Percentiles rank a stretch among this genome's conserved stretches.
These are phyloP conservation scores for Endoconidiophora laricicola DNA, from an alignment of 2,329 filamentous ascomycete genomes.

Conservation along the genomic window DNA sequence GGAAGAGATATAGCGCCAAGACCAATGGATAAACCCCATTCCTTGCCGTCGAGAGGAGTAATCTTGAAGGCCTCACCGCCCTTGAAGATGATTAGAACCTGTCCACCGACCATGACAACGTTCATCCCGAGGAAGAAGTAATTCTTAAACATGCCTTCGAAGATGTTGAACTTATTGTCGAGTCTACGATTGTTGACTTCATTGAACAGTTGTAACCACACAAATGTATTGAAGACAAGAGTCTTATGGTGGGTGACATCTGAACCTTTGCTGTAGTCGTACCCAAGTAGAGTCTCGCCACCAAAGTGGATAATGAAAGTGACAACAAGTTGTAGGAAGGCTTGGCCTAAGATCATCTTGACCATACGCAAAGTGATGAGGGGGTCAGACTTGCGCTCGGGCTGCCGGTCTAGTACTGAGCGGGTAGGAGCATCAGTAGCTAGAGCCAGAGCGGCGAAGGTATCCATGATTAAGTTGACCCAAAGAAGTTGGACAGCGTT, in stretches of 20 bases:
- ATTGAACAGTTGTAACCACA: slow-evolving; percentile 68
- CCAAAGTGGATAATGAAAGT: slow-evolving; percentile 45
- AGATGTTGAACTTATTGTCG: slow-evolving; percentile 77
- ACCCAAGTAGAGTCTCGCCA: slow-evolving; percentile 37
- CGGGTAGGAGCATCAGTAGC: slow-evolving; percentile 22
- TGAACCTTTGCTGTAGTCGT: slow-evolving; percentile 24
- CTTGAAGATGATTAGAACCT: slow-evolving; percentile 71
- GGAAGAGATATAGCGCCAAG: slow-evolving; percentile 62
- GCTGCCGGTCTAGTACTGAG: slow-evolving; percentile 26
- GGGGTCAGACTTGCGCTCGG: slow-evolving; percentile 47
- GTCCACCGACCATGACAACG: slow-evolving; percentile 64
- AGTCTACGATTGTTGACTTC: slow-evolving; percentile 68
- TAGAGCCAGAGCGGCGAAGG: slow-evolving; percentile 37
- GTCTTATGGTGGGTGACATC: slow-evolving; percentile 33
- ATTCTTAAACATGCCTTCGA: slow-evolving; percentile 65
- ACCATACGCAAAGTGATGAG: slow-evolving; percentile 56
- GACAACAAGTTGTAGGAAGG: slow-evolving; percentile 42
- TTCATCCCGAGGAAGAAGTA: slow-evolving; percentile 72
- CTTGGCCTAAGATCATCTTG: slow-evolving; percentile 49
- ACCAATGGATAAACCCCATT: slow-evolving; percentile 73
- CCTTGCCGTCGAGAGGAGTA: slow-evolving; percentile 40
- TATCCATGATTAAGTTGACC: slow-evolving; percentile 50
- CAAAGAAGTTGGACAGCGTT: slow-evolving; percentile 44
- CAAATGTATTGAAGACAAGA: slow-evolving; percentile 52
- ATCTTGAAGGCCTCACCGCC: slow-evolving; percentile 64